Conservation (phyloP, 2,329 filamentous ascomycete species). For the Fusarium musae region DNA sequence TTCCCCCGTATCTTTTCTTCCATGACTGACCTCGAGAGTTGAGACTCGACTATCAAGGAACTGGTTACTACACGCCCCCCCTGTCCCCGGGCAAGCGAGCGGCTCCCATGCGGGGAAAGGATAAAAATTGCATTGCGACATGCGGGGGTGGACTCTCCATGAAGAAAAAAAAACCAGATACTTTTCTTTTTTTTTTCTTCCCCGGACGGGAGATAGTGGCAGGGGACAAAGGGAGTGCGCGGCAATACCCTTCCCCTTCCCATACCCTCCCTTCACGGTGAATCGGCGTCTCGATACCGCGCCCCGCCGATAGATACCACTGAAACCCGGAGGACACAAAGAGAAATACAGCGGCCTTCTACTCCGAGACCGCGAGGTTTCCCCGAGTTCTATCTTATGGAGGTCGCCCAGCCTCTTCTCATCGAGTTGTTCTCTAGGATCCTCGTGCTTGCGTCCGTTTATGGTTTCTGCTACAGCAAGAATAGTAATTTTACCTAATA, state of each 20-base stretch:
- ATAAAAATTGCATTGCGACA: slow-evolving; percentile 27
- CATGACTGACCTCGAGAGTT: slow-evolving; percentile 3
- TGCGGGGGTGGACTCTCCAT: slow-evolving; percentile 39
- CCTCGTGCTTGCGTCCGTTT: slow-evolving; percentile 10
- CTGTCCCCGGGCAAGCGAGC: slow-evolving; percentile 32
- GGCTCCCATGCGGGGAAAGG: slow-evolving; percentile 40
- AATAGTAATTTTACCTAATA: slow-evolving; percentile 37
- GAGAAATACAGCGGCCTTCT: not conserved
- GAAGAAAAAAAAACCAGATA: slow-evolving; percentile 1
- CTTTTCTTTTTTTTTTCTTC: slow-evolving; percentile 15
- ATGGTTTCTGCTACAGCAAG: not conserved
- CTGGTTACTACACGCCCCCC: slow-evolving; percentile 23
- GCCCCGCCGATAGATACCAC: slow-evolving; percentile 18
- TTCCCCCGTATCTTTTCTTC: slow-evolving; percentile 16
- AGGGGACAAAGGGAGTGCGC: not conserved
- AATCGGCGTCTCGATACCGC: slow-evolving; percentile 32
- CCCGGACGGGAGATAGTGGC: slow-evolving; percentile 22
- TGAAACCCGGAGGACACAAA: slow-evolving; percentile 1
- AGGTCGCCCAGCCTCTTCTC: not conserved
- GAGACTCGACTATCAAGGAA: not conserved
- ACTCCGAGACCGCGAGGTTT: slow-evolving; percentile 35
- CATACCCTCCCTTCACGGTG: slow-evolving; percentile 20
- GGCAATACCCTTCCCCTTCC: not conserved
- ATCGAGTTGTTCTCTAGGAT: not conserved
- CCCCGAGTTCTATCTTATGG: slow-evolving; percentile 16